Percentiles rank a stretch among this genome's conserved stretches.
These are phyloP conservation scores for Phytophthora lateralis DNA, from an alignment of 352 stramenopile genomes.

Conservation along the genomic window DNA sequence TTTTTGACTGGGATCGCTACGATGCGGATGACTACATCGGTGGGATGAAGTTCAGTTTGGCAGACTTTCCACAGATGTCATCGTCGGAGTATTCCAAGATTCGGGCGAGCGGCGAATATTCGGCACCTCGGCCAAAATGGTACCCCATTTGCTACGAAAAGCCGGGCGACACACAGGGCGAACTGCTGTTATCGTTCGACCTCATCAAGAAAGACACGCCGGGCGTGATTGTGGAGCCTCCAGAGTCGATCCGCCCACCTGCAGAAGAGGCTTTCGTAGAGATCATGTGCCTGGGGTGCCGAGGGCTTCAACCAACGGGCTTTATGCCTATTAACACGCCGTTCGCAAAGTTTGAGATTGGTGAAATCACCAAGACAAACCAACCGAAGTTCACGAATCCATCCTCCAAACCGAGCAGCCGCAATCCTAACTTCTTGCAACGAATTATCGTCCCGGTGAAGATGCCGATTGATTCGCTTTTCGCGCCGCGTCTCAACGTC, in stretches of 20 bases:
- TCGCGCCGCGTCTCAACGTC: conserved; percentile 84
- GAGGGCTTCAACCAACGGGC: conserved; percentile 73
- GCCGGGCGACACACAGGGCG: conserved; percentile 69
- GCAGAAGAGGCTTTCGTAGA: conserved; percentile 78
- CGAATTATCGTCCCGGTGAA: conserved; percentile 83
- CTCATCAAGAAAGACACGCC: conserved; percentile 74
- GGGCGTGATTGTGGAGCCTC: conserved; percentile 57
- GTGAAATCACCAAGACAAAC: conserved; percentile 63
- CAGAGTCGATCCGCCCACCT: conserved; percentile 62
- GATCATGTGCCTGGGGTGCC: conserved; percentile 81
- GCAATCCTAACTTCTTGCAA: conserved; percentile 91
- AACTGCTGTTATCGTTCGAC: conserved; percentile 81
- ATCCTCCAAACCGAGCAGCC: conserved; percentile 76
- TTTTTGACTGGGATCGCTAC: conserved; percentile 81
- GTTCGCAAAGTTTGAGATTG: conserved; percentile 87
- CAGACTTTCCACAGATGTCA: conserved; percentile 61
- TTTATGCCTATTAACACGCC: conserved; percentile 88
- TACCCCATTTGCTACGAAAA: conserved; percentile 68
- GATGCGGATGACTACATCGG: conserved; percentile 79
- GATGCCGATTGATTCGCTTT: conserved; percentile 86
- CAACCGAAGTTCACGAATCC: conserved; percentile 73
- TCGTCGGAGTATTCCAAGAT: conserved; percentile 64
- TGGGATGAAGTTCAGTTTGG: conserved; percentile 58
- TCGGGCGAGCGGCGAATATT: conserved; percentile 54
- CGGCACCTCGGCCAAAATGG: conserved; percentile 68